Conservation (phyloP, 2,329 filamentous ascomycete genomes). For the Penicillium paneum region DNA sequence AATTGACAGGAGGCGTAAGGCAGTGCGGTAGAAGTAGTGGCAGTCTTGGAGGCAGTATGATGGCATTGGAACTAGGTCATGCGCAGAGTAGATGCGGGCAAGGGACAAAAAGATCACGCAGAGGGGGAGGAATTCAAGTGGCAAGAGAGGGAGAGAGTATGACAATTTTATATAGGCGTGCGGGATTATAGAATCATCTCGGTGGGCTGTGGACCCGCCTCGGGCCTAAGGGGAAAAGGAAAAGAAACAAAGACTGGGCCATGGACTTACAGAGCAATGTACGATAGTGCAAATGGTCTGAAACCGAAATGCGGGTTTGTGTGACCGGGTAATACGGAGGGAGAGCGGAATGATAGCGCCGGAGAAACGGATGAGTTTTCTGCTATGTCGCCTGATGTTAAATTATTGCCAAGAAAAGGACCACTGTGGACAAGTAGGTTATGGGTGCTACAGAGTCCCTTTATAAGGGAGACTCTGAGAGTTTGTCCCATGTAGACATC, state of each 20-base stretch:
- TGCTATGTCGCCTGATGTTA: conserved; percentile 13
- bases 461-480: not conserved
- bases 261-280: conserved; percentile 17
- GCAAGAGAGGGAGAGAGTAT: not conserved
- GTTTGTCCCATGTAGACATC: not conserved
- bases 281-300: not conserved
- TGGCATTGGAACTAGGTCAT: conserved; percentile 64
- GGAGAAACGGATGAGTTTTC: conserved; percentile 35
- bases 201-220: conserved; percentile 7
- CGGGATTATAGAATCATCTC: not conserved
- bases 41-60: conserved; percentile 79
- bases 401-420: conserved; percentile 10
- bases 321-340: conserved; percentile 14
- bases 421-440: not conserved
- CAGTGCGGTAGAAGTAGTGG: conserved; percentile 90
- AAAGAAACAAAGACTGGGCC: conserved; percentile 1
- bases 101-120: not conserved
- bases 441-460: not conserved
- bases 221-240: conserved; percentile 19
- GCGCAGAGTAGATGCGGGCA: conserved; percentile 13
- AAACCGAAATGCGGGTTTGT: conserved; percentile 10
- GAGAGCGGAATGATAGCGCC: conserved; percentile 21
- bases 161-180: conserved; percentile 4
- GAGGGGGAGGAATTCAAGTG: not conserved
- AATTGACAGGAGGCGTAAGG: conserved; percentile 79